Conservation (phyloP, 768 basidiomycete genomes). For the Saitozyma podzolica region DNA sequence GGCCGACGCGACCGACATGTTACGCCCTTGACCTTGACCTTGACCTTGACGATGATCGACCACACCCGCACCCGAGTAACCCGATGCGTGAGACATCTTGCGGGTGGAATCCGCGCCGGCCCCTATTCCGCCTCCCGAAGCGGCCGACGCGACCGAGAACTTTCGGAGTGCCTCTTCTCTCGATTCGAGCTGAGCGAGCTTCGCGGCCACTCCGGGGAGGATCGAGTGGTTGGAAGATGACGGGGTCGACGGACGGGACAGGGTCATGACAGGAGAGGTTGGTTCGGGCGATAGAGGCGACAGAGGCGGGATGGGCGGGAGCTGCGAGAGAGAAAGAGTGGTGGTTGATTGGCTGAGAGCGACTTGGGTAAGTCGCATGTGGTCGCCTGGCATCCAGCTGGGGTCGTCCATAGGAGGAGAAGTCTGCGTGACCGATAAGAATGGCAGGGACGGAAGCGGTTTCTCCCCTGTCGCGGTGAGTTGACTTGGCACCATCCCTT, state of each 20-base stretch:
- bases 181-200: conserved; percentile 48
- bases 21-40: conserved; percentile 5
- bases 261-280: neutral
- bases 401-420: conserved; percentile 12
- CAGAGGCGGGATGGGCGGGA: neutral
- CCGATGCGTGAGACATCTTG: neutral
- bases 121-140: neutral
- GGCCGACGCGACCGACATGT: conserved; percentile 7
- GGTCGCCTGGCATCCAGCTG: conserved; percentile 11
- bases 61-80: neutral
- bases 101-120: neutral
- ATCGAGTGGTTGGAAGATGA: conserved; percentile 29
- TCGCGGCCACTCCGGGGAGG: conserved; percentile 41
- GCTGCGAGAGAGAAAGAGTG: conserved; percentile 1
- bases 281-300: conserved; percentile 4
- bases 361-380: conserved; percentile 14
- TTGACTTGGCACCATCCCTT: too few relatives aligned
- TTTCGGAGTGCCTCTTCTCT: conserved; percentile 44
- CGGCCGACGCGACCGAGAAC: conserved; percentile 35
- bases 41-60: neutral
- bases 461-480: neutral
- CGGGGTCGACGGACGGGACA: neutral
- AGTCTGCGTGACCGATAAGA: neutral
- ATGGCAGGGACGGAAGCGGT: neutral
- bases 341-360: conserved; percentile 3